Percentiles rank a stretch among this genome's conserved stretches.
Evolutionary conservation across 306 rosid genomes (phyloP).

Genomic region (Gastrolobium bilobum): DNA sequence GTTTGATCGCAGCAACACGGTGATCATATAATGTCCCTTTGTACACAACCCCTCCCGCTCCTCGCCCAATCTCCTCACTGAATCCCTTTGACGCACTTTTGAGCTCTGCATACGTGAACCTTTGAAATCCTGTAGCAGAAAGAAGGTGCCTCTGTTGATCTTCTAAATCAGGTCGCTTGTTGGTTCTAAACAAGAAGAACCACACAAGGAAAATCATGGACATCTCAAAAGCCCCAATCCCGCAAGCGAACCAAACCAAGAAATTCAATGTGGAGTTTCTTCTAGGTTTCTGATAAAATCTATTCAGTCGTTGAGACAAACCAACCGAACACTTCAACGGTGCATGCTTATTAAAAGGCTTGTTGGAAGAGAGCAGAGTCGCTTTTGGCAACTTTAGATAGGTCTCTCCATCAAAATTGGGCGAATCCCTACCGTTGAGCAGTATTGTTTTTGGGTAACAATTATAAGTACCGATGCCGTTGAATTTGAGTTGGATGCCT

Average conservation of each 20-base stretch:
- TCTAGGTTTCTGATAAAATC: conserved; percentile 29
- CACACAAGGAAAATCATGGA: conserved; percentile 47
- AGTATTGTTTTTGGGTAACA: conserved; percentile 62
- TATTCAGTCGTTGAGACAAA: conserved; percentile 23
- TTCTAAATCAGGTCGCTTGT: conserved; percentile 7
- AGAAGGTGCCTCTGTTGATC: conserved; percentile 44
- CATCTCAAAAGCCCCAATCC: conserved; percentile 46
- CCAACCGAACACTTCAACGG: conserved; percentile 44
- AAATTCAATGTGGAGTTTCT: conserved; percentile 51
- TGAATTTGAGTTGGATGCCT: conserved; percentile 58
- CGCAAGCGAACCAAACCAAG: conserved; percentile 57
- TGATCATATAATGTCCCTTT: conserved; percentile 56
- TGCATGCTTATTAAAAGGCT: conserved; percentile 9
- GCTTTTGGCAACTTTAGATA: conserved; percentile 57
- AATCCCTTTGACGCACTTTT: conserved; percentile 61
- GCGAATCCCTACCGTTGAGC: conserved; percentile 54
- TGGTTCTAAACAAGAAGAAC: conserved; percentile 56
- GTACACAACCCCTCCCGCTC: conserved; percentile 69
- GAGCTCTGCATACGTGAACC: conserved; percentile 60
- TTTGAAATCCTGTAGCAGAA: conserved; percentile 60
- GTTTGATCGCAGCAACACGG: conserved; percentile 69
- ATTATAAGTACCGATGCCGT: background rate
- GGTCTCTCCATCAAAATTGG: conserved; percentile 45
- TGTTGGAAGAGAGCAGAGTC: background rate
- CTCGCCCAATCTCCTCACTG: conserved; percentile 68